Percentiles rank a stretch among this genome's conserved stretches.
Evolutionary conservation across 2,329 filamentous ascomycete species (phyloP).

Genomic region (Ophiocordyceps camponoti-saundersi): DNA sequence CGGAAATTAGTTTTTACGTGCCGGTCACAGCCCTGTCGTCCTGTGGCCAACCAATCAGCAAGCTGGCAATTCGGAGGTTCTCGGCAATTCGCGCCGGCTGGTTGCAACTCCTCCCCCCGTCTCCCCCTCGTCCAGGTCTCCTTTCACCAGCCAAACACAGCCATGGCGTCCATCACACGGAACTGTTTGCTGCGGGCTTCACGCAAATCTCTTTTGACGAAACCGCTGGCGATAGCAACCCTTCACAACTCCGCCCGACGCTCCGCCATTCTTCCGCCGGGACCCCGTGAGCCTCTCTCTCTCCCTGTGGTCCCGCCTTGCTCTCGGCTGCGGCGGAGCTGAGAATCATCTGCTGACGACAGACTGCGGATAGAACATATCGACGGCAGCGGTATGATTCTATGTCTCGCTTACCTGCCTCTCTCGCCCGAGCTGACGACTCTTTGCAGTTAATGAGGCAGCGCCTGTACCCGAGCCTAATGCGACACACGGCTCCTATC

Average conservation of each 20-base stretch:
- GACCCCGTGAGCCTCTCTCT: conserved; percentile 51
- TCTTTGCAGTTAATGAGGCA: conserved; percentile 64
- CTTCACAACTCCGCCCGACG: conserved; percentile 71
- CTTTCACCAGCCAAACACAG: neutral
- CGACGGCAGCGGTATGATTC: conserved; percentile 52
- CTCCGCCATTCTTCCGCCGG: conserved; percentile 69
- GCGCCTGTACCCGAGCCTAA: conserved; percentile 54
- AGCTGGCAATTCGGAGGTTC: conserved; percentile 26
- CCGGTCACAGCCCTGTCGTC: conserved; percentile 8
- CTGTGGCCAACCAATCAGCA: conserved; percentile 24
- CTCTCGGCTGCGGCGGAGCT: neutral
- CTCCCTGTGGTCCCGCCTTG: neutral
- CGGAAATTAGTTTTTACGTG: conserved; percentile 13
- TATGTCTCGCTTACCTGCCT: neutral
- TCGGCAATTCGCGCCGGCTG: conserved; percentile 25
- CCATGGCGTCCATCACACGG: conserved; percentile 40
- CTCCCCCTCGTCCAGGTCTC: neutral
- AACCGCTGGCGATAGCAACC: conserved; percentile 29
- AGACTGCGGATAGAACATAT: conserved; percentile 42
- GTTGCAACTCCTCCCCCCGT: neutral
- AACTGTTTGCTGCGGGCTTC: conserved; percentile 33
- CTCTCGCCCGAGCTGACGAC: conserved; percentile 1
- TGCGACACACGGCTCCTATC: conserved; percentile 82
- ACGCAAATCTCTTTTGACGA: conserved; percentile 14
- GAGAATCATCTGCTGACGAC: conserved; percentile 21